Evolutionary conservation across 495 filamentous ascomycete genomes (phyloP).

Genomic region (Lepidopterella palustris): DNA sequence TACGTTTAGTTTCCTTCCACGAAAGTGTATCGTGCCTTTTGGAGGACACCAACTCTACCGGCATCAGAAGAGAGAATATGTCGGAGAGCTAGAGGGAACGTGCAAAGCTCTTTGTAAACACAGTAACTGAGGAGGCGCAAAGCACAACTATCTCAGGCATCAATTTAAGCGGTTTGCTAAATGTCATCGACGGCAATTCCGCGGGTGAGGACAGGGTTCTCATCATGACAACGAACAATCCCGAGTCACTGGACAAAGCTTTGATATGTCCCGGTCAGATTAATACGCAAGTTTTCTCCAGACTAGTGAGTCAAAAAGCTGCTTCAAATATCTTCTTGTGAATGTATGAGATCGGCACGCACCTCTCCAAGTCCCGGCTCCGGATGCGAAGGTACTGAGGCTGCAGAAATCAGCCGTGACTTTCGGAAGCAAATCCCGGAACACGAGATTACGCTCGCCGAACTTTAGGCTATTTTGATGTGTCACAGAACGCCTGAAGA

Average conservation of each 20-base stretch:
- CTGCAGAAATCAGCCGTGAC: slow-evolving; percentile 42
- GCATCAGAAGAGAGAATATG: slow-evolving; percentile 36
- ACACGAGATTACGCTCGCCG: slow-evolving; percentile 55
- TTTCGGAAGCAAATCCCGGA: slow-evolving; percentile 50
- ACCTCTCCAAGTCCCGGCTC: background rate
- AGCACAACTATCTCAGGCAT: slow-evolving; percentile 15
- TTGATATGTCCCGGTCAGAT: slow-evolving; percentile 72
- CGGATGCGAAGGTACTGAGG: slow-evolving; percentile 37
- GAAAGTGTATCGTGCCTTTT: slow-evolving; percentile 58
- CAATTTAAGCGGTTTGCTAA: slow-evolving; percentile 68
- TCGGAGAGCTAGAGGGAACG: slow-evolving; percentile 14
- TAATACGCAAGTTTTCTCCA: slow-evolving; percentile 66
- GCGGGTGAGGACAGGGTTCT: slow-evolving; percentile 69
- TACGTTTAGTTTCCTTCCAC: slow-evolving; percentile 52
- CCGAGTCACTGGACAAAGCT: slow-evolving; percentile 67
- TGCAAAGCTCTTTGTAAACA: slow-evolving; percentile 28
- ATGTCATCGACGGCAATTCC: slow-evolving; percentile 73
- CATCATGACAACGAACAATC: slow-evolving; percentile 81
- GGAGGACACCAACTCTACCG: slow-evolving; percentile 62
- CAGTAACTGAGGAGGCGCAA: background rate
- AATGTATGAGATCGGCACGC: slow-evolving; percentile 43
- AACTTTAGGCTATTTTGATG: slow-evolving; percentile 57
- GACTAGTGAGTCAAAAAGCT: slow-evolving; percentile 42
- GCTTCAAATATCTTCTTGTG: slow-evolving; percentile 47
- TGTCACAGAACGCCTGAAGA: slow-evolving; percentile 41